phyloP scores from a whole-genome alignment of 495 filamentous ascomycete species.

The Aspergillus coremiiformis region DNA sequence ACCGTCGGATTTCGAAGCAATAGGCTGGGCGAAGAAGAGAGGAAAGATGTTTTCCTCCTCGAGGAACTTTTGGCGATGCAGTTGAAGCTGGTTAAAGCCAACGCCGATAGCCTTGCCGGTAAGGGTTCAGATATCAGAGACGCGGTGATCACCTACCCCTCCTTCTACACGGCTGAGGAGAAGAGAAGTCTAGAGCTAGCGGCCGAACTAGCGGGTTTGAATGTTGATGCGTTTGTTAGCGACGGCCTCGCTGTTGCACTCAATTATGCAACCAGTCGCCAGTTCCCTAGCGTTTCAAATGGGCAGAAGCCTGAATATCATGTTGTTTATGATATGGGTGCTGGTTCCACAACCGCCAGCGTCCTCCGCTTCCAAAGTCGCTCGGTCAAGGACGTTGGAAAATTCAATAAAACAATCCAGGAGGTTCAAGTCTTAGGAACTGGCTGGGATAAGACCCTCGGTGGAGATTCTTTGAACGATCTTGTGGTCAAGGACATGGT shows the following conservation, averaged over 20 bases:
- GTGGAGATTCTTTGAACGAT: slow-evolving; percentile 83
- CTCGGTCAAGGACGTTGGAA: slow-evolving; percentile 84
- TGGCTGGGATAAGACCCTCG: slow-evolving; percentile 84
- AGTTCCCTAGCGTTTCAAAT: slow-evolving; percentile 75
- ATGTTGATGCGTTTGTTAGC: slow-evolving; percentile 74
- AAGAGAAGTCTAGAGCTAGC: slow-evolving; percentile 73
- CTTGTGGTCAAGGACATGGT: slow-evolving; percentile 86
- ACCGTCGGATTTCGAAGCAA: slow-evolving; percentile 73
- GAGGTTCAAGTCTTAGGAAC: slow-evolving; percentile 80
- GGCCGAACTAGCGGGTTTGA: slow-evolving; percentile 78
- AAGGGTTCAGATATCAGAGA: slow-evolving; percentile 65
- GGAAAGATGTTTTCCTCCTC: slow-evolving; percentile 67
- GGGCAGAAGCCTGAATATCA: slow-evolving; percentile 88
- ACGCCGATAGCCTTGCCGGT: slow-evolving; percentile 82
- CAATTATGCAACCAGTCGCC: slow-evolving; percentile 87
- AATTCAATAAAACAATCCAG: slow-evolving; percentile 93
- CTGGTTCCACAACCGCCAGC: slow-evolving; percentile 94
- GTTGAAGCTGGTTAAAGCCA: slow-evolving; percentile 76
- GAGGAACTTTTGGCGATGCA: slow-evolving; percentile 98
- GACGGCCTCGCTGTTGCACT: slow-evolving; percentile 90
- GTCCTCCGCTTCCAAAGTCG: slow-evolving; percentile 83
- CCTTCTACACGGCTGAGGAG: slow-evolving; percentile 85
- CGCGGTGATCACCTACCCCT: slow-evolving; percentile 84
- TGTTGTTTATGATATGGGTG: slow-evolving; percentile 95
- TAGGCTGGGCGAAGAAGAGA: slow-evolving; percentile 53